Percentiles rank a stretch among this genome's conserved stretches.
These are phyloP conservation scores for Dactylorhiza incarnata DNA, from an alignment of 106 monocot genomes.

Conservation along the genomic window DNA sequence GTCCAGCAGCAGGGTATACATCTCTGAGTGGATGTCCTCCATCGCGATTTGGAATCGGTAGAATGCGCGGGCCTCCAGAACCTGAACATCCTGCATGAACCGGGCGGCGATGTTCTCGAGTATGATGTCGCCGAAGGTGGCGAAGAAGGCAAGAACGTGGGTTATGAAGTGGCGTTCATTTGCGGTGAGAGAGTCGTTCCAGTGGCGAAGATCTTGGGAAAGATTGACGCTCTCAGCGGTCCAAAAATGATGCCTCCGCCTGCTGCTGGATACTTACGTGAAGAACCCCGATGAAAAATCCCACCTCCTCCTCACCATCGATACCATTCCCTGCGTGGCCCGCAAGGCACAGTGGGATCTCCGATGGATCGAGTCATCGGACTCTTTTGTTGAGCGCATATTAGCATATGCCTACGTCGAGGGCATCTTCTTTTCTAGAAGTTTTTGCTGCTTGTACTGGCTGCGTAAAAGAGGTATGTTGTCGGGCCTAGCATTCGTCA, in stretches of 20 bases:
- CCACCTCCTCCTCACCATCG: too few species aligned
- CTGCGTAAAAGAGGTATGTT: too few species aligned
- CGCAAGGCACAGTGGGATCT: too few species aligned
- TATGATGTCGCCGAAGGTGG: conserved; percentile 77
- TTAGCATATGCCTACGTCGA: too few species aligned
- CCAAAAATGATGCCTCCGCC: conserved; percentile 93
- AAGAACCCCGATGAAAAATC: too few species aligned
- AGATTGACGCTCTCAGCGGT: conserved; percentile 91
- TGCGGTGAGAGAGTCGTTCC: conserved; percentile 40
- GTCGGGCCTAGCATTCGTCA: too few species aligned
- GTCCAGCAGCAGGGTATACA: too few species aligned
- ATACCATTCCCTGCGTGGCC: too few species aligned
- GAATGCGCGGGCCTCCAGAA: conserved; percentile 56
- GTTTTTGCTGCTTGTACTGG: too few species aligned
- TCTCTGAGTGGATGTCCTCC: conserved; percentile 74
- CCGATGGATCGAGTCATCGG: too few species aligned
- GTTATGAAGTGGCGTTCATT: conserved; percentile 91
- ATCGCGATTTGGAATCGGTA: conserved; percentile 78
- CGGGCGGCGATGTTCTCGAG: conserved; percentile 77
- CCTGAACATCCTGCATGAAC: conserved; percentile 52
- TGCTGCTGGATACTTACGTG: conserved; percentile 96
- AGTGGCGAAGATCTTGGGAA: conserved; percentile 58
- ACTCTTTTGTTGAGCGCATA: too few species aligned
- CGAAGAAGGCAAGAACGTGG: conserved; percentile 91
- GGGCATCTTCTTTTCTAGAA: too few species aligned